Evolutionary conservation across 164 flowering plant species (phyloP).

Genomic region (Umbilicus rupestris): DNA sequence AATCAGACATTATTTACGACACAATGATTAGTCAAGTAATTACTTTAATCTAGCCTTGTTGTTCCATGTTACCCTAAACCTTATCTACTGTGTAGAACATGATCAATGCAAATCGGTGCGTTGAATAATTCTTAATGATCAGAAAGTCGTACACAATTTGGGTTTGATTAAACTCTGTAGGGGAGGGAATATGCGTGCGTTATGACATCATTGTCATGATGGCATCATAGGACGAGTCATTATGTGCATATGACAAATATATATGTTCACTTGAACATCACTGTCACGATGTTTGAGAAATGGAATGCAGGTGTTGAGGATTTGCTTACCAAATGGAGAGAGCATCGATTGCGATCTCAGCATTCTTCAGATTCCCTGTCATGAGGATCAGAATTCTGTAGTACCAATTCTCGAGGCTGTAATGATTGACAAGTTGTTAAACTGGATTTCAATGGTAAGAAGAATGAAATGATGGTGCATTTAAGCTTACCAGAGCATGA

Average conservation of each 20-base stretch:
- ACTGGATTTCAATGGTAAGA: too few species aligned
- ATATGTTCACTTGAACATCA: neutral
- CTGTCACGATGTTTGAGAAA: neutral
- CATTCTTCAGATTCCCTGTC: constrained; percentile 53
- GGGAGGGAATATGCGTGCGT: too few species aligned
- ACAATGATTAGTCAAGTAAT: constrained; percentile 1
- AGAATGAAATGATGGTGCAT: too few species aligned
- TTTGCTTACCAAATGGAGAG: constrained; percentile 52
- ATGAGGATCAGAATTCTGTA: constrained; percentile 46
- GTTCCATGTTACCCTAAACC: neutral
- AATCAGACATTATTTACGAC: neutral
- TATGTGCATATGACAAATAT: neutral
- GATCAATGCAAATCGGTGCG: neutral
- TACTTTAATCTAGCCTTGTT: too few species aligned
- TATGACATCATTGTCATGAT: neutral
- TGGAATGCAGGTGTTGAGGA: neutral
- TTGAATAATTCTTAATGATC: too few species aligned
- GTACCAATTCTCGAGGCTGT: constrained; percentile 75
- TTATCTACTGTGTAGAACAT: too few species aligned
- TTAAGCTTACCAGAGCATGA: constrained; percentile 57
- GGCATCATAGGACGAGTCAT: neutral
- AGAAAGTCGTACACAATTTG: too few species aligned
- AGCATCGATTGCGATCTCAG: constrained; percentile 59
- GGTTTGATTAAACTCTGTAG: too few species aligned
- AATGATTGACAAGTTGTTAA: neutral